Percentiles rank a stretch among this genome's conserved stretches.
phyloP scores from a whole-genome alignment of 2,329 filamentous ascomycete genomes.

The Phialophora tarda region DNA sequence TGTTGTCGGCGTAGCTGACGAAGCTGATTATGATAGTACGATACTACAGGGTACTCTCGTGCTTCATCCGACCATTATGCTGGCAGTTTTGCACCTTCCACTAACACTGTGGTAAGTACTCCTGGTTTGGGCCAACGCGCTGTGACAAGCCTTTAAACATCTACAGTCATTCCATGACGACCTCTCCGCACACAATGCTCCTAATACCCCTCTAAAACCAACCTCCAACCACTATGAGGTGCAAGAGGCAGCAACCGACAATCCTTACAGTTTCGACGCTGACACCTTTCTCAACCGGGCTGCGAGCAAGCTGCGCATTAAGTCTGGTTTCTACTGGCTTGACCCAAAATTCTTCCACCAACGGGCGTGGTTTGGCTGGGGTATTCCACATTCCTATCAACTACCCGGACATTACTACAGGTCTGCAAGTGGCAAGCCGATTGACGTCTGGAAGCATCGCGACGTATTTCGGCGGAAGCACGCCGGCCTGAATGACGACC shows the following conservation, averaged over 20 bases:
- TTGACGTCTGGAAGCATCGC: slow-evolving; percentile 20
- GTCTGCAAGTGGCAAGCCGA: slow-evolving; percentile 5
- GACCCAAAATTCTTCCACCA: slow-evolving; percentile 25
- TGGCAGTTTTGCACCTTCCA: slow-evolving; percentile 7
- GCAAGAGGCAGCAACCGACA: slow-evolving; percentile 11
- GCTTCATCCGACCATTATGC: background rate
- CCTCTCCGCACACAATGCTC: slow-evolving; percentile 7
- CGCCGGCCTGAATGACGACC: slow-evolving; percentile 22
- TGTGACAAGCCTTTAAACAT: background rate
- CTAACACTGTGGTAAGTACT: slow-evolving; percentile 9
- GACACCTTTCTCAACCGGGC: slow-evolving; percentile 22
- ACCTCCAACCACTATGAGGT: slow-evolving; percentile 8
- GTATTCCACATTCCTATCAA: slow-evolving; percentile 24
- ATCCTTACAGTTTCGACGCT: slow-evolving; percentile 19
- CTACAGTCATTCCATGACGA: slow-evolving; percentile 14
- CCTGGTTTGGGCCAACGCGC: background rate
- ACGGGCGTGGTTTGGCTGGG: slow-evolving; percentile 21
- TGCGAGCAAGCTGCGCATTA: slow-evolving; percentile 9
- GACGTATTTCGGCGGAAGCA: slow-evolving; percentile 25
- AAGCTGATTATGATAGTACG: slow-evolving; percentile 2
- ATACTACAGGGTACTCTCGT: background rate
- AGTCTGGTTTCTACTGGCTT: slow-evolving; percentile 20
- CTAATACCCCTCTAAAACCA: slow-evolving; percentile 2
- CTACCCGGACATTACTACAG: slow-evolving; percentile 19
- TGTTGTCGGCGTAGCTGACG: background rate